Evolutionary conservation across 2,329 filamentous ascomycete species (phyloP).

Genomic region (Fusarium chaquense): DNA sequence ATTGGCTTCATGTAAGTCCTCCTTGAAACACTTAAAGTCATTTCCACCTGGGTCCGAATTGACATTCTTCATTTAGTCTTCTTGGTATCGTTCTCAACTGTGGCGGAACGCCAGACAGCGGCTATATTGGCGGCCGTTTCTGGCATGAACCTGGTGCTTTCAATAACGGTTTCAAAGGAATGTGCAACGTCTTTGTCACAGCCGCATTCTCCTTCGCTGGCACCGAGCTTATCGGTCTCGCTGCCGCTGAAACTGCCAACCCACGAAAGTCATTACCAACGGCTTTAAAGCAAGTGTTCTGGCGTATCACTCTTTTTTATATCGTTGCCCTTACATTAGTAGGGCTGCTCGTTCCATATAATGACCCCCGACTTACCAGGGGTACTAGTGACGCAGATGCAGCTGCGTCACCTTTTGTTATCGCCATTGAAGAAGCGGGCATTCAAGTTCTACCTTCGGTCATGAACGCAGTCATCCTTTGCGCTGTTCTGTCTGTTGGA

Average conservation of each 20-base stretch:
- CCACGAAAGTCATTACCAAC: conserved; percentile 84
- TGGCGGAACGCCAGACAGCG: conserved; percentile 77
- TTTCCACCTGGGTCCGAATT: conserved; percentile 47
- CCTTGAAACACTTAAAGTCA: background rate
- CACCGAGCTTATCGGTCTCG: conserved; percentile 80
- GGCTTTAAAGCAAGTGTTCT: conserved; percentile 94
- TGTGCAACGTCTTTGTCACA: conserved; percentile 81
- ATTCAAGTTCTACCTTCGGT: conserved; percentile 85
- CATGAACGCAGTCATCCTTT: conserved; percentile 95
- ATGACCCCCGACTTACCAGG: conserved; percentile 71
- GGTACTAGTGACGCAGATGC: conserved; percentile 70
- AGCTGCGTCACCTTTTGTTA: conserved; percentile 89
- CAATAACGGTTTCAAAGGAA: conserved; percentile 84
- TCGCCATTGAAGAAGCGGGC: conserved; percentile 86
- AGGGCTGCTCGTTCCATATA: conserved; percentile 83
- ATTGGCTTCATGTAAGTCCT: conserved; percentile 83
- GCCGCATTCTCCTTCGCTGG: conserved; percentile 82
- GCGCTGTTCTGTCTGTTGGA: conserved; percentile 89
- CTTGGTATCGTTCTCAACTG: conserved; percentile 88
- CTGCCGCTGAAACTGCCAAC: conserved; percentile 82
- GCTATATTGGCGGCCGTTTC: conserved; percentile 83
- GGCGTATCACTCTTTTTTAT: conserved; percentile 93
- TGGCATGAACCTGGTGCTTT: conserved; percentile 88
- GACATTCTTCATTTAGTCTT: conserved; percentile 64
- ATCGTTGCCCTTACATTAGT: conserved; percentile 84